Evolutionary conservation across 768 basidiomycete species (phyloP).

Genomic region (Leccinum pellstonianum): DNA sequence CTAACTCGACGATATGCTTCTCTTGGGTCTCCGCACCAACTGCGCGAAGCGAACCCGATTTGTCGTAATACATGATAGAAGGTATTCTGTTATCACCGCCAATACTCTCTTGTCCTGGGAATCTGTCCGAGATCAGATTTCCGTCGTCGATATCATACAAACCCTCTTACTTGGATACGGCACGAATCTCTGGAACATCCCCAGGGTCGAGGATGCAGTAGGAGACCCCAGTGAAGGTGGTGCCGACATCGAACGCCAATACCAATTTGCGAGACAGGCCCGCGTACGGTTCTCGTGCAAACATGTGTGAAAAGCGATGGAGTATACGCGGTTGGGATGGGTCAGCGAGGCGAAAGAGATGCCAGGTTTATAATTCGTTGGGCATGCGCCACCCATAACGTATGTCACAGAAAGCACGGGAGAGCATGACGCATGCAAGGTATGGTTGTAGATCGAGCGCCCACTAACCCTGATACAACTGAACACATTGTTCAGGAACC

Average conservation of each 20-base stretch:
- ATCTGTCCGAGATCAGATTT: constrained; percentile 12
- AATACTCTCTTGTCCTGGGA: constrained; percentile 37
- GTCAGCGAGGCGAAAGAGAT: background rate
- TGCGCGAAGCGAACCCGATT: constrained; percentile 36
- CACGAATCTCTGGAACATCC: constrained; percentile 22
- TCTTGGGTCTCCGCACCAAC: constrained; percentile 42
- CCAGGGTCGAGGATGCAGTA: constrained; percentile 41
- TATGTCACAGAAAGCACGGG: background rate
- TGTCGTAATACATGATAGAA: constrained; percentile 43
- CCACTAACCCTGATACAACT: constrained; percentile 1
- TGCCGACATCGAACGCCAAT: constrained; percentile 32
- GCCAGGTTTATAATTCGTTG: constrained; percentile 1
- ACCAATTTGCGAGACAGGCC: constrained; percentile 35
- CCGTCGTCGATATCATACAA: background rate
- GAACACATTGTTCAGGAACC: background rate
- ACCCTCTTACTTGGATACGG: constrained; percentile 21
- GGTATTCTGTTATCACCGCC: constrained; percentile 43
- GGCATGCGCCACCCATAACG: constrained; percentile 2
- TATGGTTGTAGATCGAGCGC: background rate
- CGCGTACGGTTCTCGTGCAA: constrained; percentile 31
- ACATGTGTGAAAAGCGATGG: constrained; percentile 17
- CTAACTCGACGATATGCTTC: constrained; percentile 33
- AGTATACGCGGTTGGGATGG: background rate
- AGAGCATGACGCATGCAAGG: background rate
- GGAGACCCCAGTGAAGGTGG: constrained; percentile 38